Percentiles rank a stretch among this genome's conserved stretches.
Evolutionary conservation across 2,329 filamentous ascomycete species (phyloP).

Genomic region (Epichloe elymi): DNA sequence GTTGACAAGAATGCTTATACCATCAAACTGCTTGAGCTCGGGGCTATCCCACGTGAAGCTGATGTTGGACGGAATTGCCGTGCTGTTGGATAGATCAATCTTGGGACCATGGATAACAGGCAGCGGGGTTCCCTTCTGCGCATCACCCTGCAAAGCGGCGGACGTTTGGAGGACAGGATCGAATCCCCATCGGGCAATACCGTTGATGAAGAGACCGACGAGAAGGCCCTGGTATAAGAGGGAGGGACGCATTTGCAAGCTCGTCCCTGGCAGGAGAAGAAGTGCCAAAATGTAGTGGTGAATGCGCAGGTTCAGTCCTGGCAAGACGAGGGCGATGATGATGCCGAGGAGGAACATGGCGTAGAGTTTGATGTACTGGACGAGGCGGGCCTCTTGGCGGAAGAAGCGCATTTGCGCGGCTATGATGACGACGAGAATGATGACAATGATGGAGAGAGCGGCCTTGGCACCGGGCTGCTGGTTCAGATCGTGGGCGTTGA

Average conservation of each 20-base stretch:
- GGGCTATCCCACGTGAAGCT: constrained; percentile 42
- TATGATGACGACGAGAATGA: constrained; percentile 54
- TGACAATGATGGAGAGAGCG: constrained; percentile 66
- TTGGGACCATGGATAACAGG: constrained; percentile 36
- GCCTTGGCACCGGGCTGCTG: constrained; percentile 81
- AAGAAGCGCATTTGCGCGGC: constrained; percentile 74
- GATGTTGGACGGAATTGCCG: constrained; percentile 46
- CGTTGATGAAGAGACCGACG: constrained; percentile 85
- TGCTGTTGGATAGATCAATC: constrained; percentile 28
- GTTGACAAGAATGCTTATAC: constrained; percentile 69
- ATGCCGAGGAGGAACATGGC: constrained; percentile 53
- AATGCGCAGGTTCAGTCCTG: constrained; percentile 69
- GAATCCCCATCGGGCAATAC: constrained; percentile 88
- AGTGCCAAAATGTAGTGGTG: constrained; percentile 92
- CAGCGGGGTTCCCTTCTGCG: constrained; percentile 47
- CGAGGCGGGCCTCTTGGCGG: constrained; percentile 69
- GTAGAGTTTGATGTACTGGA: constrained; percentile 68
- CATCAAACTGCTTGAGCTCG: constrained; percentile 45
- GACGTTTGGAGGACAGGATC: constrained; percentile 78
- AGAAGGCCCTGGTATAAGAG: constrained; percentile 83
- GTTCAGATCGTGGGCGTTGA: constrained; percentile 80
- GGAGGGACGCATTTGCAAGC: constrained; percentile 72
- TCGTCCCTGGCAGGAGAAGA: constrained; percentile 75
- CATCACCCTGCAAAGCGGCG: constrained; percentile 55
- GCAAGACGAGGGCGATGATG: constrained; percentile 56